Percentiles rank a stretch among this genome's conserved stretches.
These are phyloP conservation scores for Imleria badia DNA, from an alignment of 768 basidiomycete genomes.

Conservation along the genomic window DNA sequence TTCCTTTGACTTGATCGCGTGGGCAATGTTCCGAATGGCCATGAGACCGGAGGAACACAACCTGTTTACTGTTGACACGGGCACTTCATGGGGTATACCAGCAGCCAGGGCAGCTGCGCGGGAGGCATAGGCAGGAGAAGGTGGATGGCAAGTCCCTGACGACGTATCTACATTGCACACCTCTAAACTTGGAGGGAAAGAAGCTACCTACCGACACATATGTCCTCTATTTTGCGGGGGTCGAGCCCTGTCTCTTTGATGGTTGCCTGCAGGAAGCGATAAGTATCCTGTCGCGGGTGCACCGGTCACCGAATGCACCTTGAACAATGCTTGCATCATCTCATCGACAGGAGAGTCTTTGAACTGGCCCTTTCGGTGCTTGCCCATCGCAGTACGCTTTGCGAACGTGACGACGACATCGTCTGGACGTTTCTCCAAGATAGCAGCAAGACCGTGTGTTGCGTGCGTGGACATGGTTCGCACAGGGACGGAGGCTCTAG, in stretches of 20 bases:
- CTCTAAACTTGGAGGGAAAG: neutral
- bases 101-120: constrained; percentile 86
- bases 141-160: constrained; percentile 79
- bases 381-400: constrained; percentile 85
- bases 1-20: constrained; percentile 81
- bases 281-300: neutral
- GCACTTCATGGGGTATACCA: constrained; percentile 82
- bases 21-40: constrained; percentile 88
- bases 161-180: neutral
- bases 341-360: constrained; percentile 89
- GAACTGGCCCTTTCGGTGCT: constrained; percentile 87
- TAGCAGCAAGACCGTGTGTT: constrained; percentile 42
- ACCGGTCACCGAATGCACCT: constrained; percentile 41
- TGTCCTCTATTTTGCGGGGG: constrained; percentile 74
- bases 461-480: constrained; percentile 38
- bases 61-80: constrained; percentile 90
- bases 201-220: constrained; percentile 66
- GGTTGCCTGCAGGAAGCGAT: constrained; percentile 48
- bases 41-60: constrained; percentile 94
- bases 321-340: constrained; percentile 78
- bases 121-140: constrained; percentile 79
- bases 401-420: constrained; percentile 92
- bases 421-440: constrained; percentile 70
- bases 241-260: constrained; percentile 65
- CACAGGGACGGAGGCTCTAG: constrained; percentile 2